phyloP scores from a whole-genome alignment of 2,329 filamentous ascomycete species.

The Fusarium sp. region DNA sequence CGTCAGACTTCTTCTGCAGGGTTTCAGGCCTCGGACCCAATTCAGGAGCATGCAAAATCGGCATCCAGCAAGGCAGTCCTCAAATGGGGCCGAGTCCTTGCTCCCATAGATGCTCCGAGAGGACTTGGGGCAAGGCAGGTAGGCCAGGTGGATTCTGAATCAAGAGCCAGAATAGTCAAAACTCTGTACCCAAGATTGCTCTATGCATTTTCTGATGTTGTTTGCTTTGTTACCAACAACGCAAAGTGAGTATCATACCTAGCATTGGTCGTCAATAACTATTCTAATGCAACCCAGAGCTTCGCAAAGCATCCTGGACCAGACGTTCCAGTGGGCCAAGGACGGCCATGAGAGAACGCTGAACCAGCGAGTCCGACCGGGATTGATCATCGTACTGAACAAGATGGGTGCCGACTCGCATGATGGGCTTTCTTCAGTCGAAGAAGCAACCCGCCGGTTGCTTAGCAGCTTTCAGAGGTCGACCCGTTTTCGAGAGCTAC shows the following conservation, averaged over 20 bases:
- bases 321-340: background rate
- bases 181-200: constrained; percentile 8
- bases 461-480: background rate
- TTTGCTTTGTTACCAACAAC: background rate
- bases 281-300: no score
- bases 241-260: background rate
- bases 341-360: background rate
- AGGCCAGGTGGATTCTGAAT: background rate
- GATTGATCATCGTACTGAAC: background rate
- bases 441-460: background rate
- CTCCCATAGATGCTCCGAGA: background rate
- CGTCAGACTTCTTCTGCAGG: background rate
- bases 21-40: background rate
- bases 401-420: background rate
- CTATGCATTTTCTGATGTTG: constrained; percentile 10
- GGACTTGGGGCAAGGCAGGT: background rate
- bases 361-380: background rate
- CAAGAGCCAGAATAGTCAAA: background rate
- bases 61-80: background rate
- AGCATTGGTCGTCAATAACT: no score
- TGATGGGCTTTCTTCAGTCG: background rate
- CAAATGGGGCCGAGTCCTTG: background rate
- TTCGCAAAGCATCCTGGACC: background rate
- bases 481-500: background rate
- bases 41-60: background rate